These are phyloP conservation scores for Irpex rosettiformis DNA, from an alignment of 1,284 basidiomycete species.

Conservation along the genomic window DNA sequence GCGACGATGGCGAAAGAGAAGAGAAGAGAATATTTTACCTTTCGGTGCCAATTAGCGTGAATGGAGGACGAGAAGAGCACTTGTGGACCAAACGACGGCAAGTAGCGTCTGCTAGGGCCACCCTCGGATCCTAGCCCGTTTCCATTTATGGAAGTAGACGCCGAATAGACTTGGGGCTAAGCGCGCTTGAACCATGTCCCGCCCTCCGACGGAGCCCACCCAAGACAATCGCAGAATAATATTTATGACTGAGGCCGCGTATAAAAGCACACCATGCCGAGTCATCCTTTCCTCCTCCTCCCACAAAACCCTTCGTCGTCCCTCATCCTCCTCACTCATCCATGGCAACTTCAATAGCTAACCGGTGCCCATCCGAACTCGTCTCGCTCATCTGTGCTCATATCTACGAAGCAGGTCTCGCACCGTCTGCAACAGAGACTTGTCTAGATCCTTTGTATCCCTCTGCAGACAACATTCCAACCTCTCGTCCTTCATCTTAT, in stretches of 20 bases:
- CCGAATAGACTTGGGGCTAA: background rate
- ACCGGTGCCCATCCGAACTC: slow-evolving; percentile 55
- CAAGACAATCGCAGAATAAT: slow-evolving; percentile 8
- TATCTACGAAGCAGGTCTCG: slow-evolving; percentile 59
- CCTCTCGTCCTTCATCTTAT: slow-evolving; percentile 62
- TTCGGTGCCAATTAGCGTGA: background rate
- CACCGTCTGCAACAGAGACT: slow-evolving; percentile 35
- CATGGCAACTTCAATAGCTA: slow-evolving; percentile 13
- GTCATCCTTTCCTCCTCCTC: background rate
- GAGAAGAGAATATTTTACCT: background rate
- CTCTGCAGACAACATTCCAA: slow-evolving; percentile 48
- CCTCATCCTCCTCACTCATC: slow-evolving; percentile 14
- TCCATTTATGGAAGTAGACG: background rate
- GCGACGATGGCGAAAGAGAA: background rate
- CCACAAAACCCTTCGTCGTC: background rate
- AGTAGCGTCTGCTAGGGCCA: background rate
- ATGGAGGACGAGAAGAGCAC: background rate
- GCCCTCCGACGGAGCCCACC: background rate
- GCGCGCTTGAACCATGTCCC: background rate
- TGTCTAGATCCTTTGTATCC: slow-evolving; percentile 69
- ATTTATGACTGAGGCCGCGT: too few relatives aligned
- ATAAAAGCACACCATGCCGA: slow-evolving; percentile 1
- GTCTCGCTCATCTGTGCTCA: slow-evolving; percentile 65
- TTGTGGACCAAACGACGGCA: too few relatives aligned
- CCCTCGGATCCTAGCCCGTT: background rate